Evolutionary conservation across 176 grass and related monocot genomes (phyloP), one percentile per base, ranked within the genome.

Genomic region (Aegilops tauschii): DNA sequence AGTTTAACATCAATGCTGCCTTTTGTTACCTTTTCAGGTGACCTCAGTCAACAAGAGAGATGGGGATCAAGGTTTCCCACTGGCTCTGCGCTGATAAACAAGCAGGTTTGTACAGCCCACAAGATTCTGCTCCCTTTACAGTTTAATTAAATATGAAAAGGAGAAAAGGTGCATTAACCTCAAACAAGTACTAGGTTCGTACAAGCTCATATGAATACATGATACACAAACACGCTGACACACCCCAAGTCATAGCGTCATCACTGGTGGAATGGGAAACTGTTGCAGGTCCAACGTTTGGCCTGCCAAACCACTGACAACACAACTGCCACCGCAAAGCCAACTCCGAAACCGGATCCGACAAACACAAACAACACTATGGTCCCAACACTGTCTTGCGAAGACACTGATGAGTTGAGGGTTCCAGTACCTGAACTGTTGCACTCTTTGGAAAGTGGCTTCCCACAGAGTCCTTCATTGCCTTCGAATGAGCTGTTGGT

Each of bases 381-480:
- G 66, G 30, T 36, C 0, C 66, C 66, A 69, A 69, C 32, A 37
- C 17, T 52, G 5, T 49, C 44, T 31, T 28, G 12, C 6, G 62
- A 28, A 28, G 62, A 64, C 62, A 0, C 62, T 1, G 62, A 29
- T 29, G 62, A 65, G 62, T 0, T 14, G 0, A 2, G 62, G 25
- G 23, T 29, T 65, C 11, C 1, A 0, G 25, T 2, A 65, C 25
- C 11, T 65, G 25, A 29, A 29, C 1, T 50, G 21, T 50, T 29
- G 62, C 85, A 87, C 73, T 86, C 3, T 20, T 73, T 80, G 9
- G 67, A 80, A 2, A 86, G 10, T 12, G 29, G 85, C 37, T 0
- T 62, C 72, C 85, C 77, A 64, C 85, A 86, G 0, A 86, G 54
- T 3, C 39, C 37, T 2, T 2, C 28, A 64, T 86, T 86, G 7